These are phyloP conservation scores for Pleurotus platypus DNA, from an alignment of 768 basidiomycete genomes.

Conservation along the genomic window DNA sequence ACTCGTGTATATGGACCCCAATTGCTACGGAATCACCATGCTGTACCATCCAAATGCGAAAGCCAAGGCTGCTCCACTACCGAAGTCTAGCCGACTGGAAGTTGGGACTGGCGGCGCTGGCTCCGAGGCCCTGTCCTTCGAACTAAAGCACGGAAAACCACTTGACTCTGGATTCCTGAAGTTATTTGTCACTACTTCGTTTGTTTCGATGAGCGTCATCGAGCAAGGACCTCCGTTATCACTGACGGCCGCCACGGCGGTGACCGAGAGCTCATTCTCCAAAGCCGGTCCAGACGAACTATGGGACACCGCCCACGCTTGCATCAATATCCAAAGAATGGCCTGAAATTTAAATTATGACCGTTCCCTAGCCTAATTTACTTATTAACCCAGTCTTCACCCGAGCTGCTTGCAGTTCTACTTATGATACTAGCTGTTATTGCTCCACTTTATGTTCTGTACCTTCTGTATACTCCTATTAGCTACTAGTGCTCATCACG, in stretches of 20 bases:
- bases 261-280: background rate
- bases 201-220: slow-evolving; percentile 43
- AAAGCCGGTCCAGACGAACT: slow-evolving; percentile 13
- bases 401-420: background rate
- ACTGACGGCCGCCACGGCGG: background rate
- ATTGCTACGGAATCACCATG: slow-evolving; percentile 48
- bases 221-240: slow-evolving; percentile 34
- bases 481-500: too few species aligned
- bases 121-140: slow-evolving; percentile 45
- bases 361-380: background rate
- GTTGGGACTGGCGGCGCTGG: slow-evolving; percentile 40
- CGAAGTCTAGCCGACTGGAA: slow-evolving; percentile 31
- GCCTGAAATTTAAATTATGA: background rate
- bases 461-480: too few species aligned
- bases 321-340: slow-evolving; percentile 20
- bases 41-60: slow-evolving; percentile 49
- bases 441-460: too few species aligned
- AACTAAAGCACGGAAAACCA: slow-evolving; percentile 29
- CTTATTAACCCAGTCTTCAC: background rate
- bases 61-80: slow-evolving; percentile 37
- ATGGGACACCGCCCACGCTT: slow-evolving; percentile 28
- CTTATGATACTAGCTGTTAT: background rate
- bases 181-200: slow-evolving; percentile 51
- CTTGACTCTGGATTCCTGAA: slow-evolving; percentile 52
- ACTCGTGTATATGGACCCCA: slow-evolving; percentile 58